Evolutionary conservation across 2,329 filamentous ascomycete genomes (phyloP).

Genomic region (Verticillium nonalfalfae): DNA sequence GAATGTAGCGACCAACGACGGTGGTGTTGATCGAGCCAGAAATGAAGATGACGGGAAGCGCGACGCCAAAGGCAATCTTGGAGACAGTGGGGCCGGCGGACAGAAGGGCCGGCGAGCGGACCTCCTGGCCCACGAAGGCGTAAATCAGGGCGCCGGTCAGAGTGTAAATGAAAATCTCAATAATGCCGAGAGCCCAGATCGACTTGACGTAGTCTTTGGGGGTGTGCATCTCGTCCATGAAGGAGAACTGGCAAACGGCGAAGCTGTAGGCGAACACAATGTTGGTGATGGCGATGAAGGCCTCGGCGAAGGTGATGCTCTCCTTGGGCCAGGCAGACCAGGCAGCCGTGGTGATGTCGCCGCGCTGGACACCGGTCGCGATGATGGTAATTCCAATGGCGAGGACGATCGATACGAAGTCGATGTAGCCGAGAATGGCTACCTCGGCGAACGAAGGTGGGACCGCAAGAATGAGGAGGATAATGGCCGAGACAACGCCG

Average conservation of each 20-base stretch:
- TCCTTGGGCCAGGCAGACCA: constrained; percentile 41
- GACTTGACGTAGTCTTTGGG: constrained; percentile 43
- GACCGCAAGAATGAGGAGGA: constrained; percentile 37
- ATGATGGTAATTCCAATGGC: constrained; percentile 64
- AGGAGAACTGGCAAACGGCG: constrained; percentile 44
- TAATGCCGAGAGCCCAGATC: constrained; percentile 53
- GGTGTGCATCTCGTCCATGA: constrained; percentile 49
- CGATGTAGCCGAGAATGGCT: constrained; percentile 42
- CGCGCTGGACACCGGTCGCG: constrained; percentile 45
- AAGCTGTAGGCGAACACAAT: constrained; percentile 66
- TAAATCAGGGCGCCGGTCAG: constrained; percentile 63
- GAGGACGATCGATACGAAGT: constrained; percentile 55
- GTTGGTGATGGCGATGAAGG: constrained; percentile 57
- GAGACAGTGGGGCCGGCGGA: constrained; percentile 53
- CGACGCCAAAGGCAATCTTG: constrained; percentile 65
- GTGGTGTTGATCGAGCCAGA: constrained; percentile 64
- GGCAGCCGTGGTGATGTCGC: constrained; percentile 17
- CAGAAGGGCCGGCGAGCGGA: constrained; percentile 61
- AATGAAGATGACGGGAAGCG: constrained; percentile 67
- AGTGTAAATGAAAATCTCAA: constrained; percentile 60
- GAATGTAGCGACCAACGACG: constrained; percentile 37
- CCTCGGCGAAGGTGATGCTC: constrained; percentile 41
- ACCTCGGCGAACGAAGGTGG: constrained; percentile 42
- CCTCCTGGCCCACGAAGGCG: constrained; percentile 57
- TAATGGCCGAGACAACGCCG: constrained; percentile 36